Evolutionary conservation across 1,284 basidiomycete species (phyloP).

Genomic region (Fomitopsis betulina): DNA sequence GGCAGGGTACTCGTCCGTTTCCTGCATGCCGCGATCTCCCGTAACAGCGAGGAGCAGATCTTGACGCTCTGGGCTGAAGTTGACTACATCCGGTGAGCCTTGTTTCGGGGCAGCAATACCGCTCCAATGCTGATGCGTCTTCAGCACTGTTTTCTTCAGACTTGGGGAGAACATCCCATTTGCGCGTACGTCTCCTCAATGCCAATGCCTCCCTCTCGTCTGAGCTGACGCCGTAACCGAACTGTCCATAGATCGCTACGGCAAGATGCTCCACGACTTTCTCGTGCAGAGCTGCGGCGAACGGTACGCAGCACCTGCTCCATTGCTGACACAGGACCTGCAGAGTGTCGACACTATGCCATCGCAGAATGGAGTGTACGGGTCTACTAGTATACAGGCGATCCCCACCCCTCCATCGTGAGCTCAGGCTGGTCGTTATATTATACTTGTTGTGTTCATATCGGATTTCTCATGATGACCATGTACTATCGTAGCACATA

Average conservation of each 20-base stretch:
- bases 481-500: no score
- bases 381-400: not conserved
- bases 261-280: constrained; percentile 53
- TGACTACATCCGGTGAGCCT: constrained; percentile 59
- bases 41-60: constrained; percentile 47
- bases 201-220: not conserved
- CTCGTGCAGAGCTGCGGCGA: constrained; percentile 29
- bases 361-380: not conserved
- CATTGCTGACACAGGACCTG: not conserved
- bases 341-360: not conserved
- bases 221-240: not conserved
- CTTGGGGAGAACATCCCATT: constrained; percentile 63
- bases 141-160: constrained; percentile 52
- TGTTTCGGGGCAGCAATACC: not conserved
- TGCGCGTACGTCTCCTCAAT: constrained; percentile 35
- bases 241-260: constrained; percentile 48
- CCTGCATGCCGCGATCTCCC: constrained; percentile 52
- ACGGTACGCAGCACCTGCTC: constrained; percentile 14
- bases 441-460: no score
- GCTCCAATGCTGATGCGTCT: not conserved
- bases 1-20: constrained; percentile 64
- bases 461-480: no score
- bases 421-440: not conserved
- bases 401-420: constrained; percentile 2
- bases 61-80: constrained; percentile 54